Base-by-base conservation (phyloP, 352 stramenopile genomes). In the Phytophthora cactorum region DNA sequence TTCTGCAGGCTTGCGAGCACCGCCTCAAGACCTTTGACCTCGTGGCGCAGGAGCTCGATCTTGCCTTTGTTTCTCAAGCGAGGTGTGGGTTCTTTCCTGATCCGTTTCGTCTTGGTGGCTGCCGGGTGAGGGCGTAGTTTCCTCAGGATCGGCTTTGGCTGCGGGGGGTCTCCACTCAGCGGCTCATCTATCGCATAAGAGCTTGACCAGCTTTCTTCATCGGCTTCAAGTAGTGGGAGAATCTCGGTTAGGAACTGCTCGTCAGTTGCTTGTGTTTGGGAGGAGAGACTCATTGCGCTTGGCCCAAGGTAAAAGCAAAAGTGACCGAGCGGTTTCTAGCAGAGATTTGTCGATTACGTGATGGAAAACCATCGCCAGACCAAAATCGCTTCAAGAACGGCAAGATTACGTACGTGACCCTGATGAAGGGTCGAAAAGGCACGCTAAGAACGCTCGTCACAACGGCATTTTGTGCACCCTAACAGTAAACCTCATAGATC, bases 61-160 rank as follows among this genome's bases (percentile, higher is more conserved):
- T 70, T 70, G 34, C 38, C 61, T 49, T 74, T 74, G 53, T 74
- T 74, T 46, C 66, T 28, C 27, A 74, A 11, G 5, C 66, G 60
- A 29, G 54, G 60, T 4, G 66, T 62, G 15, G 54, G 17, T 8
- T 54, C 29, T 55, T 59, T 56, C 44, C 29, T 34, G 39, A 50
- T 22, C 11, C 52, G 36, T 52, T 64, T 65, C 17, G 47, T 25
- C 28, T 52, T 66, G 17, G 17, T 14, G 8, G 15, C 31, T 4
- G 27, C 34, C 5, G 63, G 36, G 11, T 44, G 47, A 61, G 63
- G 56, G 28, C 22, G 47, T 43, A 57, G 39, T 3, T 12, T 63
- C 11, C 10, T 59, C 8, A 7, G 22, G 22, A 22, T 22, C 22
- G 22, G 44, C 28, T 38, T 66, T 51, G 51, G 25, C 10, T 43